Evolutionary conservation across 2,329 filamentous ascomycete species (phyloP).

Genomic region (Hypocreales sp.): DNA sequence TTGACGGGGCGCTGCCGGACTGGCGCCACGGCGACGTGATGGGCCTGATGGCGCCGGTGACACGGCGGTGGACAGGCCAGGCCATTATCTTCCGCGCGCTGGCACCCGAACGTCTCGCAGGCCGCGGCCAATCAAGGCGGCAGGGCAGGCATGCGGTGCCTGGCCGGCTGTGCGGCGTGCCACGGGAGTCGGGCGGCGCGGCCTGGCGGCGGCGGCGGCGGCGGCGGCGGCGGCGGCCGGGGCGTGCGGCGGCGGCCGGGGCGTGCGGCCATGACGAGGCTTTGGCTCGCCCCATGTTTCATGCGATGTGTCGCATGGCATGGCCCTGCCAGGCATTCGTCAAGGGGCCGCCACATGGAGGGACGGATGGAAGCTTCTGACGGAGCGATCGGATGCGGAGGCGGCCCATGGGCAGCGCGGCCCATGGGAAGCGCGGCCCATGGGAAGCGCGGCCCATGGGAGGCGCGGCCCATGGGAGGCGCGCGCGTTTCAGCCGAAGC

Average conservation of each 20-base stretch:
- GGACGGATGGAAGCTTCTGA: no score
- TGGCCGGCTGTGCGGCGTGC: no score
- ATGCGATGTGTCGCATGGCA: conserved; percentile 2
- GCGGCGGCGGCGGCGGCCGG: no score
- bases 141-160: no score
- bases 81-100: conserved; percentile 2
- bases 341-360: conserved; percentile 4
- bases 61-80: conserved; percentile 1
- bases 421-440: no score
- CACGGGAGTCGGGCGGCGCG: no score
- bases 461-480: neutral
- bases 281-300: conserved; percentile 4
- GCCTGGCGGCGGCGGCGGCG: no score
- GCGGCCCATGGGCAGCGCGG: no score
- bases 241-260: no score
- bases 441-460: no score
- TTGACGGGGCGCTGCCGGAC: conserved; percentile 1
- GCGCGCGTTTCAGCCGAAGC: conserved; percentile 1
- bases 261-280: no score
- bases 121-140: neutral
- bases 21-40: conserved; percentile 2
- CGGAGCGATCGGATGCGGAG: no score
- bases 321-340: conserved; percentile 3
- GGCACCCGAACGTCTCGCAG: neutral
- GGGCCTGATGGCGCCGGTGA: neutral